Evolutionary conservation across 2,329 filamentous ascomycete species (phyloP), one percentile per base, ranked within the genome.

Genomic region (Penicillium sp.): DNA sequence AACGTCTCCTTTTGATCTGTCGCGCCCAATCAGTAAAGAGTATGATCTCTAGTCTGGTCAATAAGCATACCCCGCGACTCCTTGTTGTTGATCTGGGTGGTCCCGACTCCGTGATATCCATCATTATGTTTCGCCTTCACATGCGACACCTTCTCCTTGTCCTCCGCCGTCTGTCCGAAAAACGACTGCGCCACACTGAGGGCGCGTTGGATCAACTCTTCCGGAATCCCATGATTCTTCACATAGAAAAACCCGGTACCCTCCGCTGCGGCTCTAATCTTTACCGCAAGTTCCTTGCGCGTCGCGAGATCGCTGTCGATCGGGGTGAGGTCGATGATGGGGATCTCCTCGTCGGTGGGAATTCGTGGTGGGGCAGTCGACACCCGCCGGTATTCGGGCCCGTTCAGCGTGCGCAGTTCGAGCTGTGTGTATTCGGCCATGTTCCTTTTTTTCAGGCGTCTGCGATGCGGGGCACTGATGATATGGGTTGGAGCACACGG

Each of bases 221-320:
- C 46, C 0, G 77, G 61, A 26, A 85, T 79, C 3, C 83, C 81
- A 61, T 85, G 83, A 60, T 84, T 82, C 62, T 75, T 76, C 62
- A 86, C 76, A 73, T 86, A 86, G 72, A 86, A 86, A 74, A 86
- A 86, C 3, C 84, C 84, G 0, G 76, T 84, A 44, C 79, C 82
- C 15, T 81, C 79, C 3, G 83, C 81, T 0, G 84, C 84, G 0
- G 74, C 66, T 21, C 75, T 76, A 17, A 86, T 78, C 5, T 76
- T 70, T 0, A 67, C 65, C 0, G 83, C 82, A 0, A 84, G 77
- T 11, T 68, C 64, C 46, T 76, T 71, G 0, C 81, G 79, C 3
- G 78, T 74, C 0, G 71, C 66, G 0, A 78, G 54, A 0, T 76
- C 71, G 2, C 70, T 59, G 54, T 78, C 76, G 58, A 82, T 77